Base-by-base conservation (phyloP, 1,139 yeast species). In the Lodderomyces theae region DNA sequence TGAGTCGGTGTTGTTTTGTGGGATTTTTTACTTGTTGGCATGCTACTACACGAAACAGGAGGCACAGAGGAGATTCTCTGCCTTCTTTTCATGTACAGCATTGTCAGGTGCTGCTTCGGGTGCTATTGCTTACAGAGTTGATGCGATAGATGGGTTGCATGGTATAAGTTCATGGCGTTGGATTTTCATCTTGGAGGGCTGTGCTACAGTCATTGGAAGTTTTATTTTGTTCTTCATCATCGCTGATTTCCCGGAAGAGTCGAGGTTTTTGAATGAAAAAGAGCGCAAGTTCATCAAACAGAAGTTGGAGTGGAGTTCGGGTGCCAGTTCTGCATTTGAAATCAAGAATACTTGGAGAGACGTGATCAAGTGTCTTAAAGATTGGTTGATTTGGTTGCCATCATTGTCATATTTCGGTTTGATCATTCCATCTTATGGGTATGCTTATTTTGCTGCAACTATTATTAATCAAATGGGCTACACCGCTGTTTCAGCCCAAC, bases 161-260 rank as follows among this genome's bases (percentile, higher is more conserved):
- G 74, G 74, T 3, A 51, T 74, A 29, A 52, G 59, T 13, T 68
- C 84, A n/a, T 84, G 90, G 92, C 72, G 79, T 59, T 84, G 87
- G 85, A 69, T 85, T 45, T 85, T 80, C 58, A 74, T 84, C 48
- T 74, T 85, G 48, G 92, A 85, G 57, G 92, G 92, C 42, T 70
- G 76, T 44, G 76, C 77, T 1, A 34, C 39, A 2, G 26, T 37
- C 5, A 30, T 29, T 29, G 34, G 39, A 5, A 30, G 35, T 23
- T 46, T 82, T 28, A 45, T 82, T n/a, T 69, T 85, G 44, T 85
- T 63, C 60, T 82, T 83, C 56, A 60, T 74, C 30, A 72, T 86
- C 42, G 64, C 67, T 22, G 68, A 63, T 51, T 70, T 70, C 62
- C 77, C 77, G 1, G 73, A 69, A 52, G 63, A 79, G 53, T 66